Evolutionary conservation across 768 basidiomycete genomes (phyloP), one percentile per base, ranked within the genome.

Genomic region (Leccinum broughii): DNA sequence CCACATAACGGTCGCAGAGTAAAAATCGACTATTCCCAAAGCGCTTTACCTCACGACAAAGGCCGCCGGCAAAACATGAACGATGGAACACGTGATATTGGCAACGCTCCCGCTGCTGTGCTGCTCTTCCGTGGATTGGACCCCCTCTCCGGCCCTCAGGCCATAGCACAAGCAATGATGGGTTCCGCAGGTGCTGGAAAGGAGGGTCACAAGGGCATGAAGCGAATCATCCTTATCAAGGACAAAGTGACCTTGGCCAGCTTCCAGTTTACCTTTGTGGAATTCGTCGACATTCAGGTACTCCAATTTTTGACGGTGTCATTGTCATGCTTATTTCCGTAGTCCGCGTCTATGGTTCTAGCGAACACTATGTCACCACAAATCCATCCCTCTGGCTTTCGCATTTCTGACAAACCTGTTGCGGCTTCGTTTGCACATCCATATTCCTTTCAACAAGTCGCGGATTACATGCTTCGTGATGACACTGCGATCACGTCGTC

Each of bases 61-160:
- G 83, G 85, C 11, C 82, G 85, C 53, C 81, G 85, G 64, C 85
- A 85, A 57, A 86, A 87, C 58, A 72, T 80, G 73, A 98, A 96
- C 69, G 97, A 99, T 67, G 97, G 97, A 3, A 98, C 93, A 56
- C 84, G 95, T 56, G 96, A 99, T 76, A 96, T 98, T 68, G 96
- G 93, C 62, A 92, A 91, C 64, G 76, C 90, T 2, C 90, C 90
- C 65, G 83, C 84, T 28, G 83, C 93, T 22, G 87, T 98, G 15
- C 78, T 99, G 14, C 82, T 99, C 14, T 89, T 99, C 70, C 88
- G 96, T 48, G 93, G 93, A 15, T 81, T 99, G 34, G 96, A 98
- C 71, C 86, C 89, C 14, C 80, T 92, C 24, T 94, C 93, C 41
- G 88, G 89, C 17, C 92, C 90, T 52, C 90, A 94, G 66, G 93